These are phyloP conservation scores for Agrocybe chaxingu DNA, from an alignment of 768 basidiomycete species.

Conservation along the genomic window DNA sequence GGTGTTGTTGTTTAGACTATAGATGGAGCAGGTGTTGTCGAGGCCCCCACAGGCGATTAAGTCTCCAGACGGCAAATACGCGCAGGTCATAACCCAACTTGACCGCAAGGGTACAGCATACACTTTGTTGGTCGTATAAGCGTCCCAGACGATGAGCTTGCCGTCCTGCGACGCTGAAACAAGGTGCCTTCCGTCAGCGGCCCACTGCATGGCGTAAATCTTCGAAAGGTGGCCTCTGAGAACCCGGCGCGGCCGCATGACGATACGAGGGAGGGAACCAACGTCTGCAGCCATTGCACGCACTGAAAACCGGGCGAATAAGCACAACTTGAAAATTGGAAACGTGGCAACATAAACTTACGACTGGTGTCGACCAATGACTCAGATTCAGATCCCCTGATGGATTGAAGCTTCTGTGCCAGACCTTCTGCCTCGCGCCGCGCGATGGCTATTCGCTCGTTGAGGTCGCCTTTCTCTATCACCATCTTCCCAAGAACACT, in stretches of 20 bases:
- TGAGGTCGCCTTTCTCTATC: conserved; percentile 61
- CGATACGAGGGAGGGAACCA: conserved; percentile 91
- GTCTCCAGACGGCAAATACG: conserved; percentile 96
- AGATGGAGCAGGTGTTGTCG: conserved; percentile 99
- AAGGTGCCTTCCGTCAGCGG: conserved; percentile 92
- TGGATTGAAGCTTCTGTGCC: conserved; percentile 86
- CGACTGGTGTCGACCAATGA: conserved; percentile 95
- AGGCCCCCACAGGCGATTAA: conserved; percentile 98
- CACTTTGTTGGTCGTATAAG: conserved; percentile 99
- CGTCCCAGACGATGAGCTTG: conserved; percentile 99
- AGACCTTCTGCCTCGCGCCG: conserved; percentile 94
- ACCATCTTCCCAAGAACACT: too few relatives aligned
- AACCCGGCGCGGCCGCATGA: conserved; percentile 93
- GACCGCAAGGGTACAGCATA: conserved; percentile 97
- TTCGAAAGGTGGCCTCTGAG: conserved; percentile 98
- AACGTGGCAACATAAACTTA: conserved; percentile 42
- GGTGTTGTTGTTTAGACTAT: conserved; percentile 84
- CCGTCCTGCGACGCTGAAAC: conserved; percentile 99
- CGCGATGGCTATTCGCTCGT: conserved; percentile 92
- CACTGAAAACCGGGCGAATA: conserved; percentile 46
- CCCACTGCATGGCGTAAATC: conserved; percentile 99
- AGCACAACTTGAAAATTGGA: conserved; percentile 10
- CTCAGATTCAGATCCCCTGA: conserved; percentile 75
- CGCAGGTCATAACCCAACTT: conserved; percentile 99
- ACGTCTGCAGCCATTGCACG: conserved; percentile 97